These are phyloP conservation scores for Penicillium sp. DNA, from an alignment of 2,329 filamentous ascomycete genomes.

Conservation along the genomic window DNA sequence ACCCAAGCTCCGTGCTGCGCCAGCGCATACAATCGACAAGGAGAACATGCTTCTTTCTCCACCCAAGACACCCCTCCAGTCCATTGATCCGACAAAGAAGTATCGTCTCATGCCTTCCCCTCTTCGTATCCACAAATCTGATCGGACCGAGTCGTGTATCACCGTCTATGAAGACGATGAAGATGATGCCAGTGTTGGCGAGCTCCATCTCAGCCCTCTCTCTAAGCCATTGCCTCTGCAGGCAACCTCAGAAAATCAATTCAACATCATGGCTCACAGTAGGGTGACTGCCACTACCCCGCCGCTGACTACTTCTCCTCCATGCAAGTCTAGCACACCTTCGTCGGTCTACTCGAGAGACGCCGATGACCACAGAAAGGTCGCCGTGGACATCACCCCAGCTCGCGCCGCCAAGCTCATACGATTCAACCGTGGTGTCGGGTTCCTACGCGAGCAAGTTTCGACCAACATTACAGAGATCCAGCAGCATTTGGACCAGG, in stretches of 20 bases:
- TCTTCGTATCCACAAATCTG: slow-evolving; percentile 17
- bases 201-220: not conserved
- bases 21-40: slow-evolving; percentile 1
- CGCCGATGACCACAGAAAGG: not conserved
- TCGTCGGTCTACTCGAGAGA: not conserved
- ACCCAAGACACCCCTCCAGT: not conserved
- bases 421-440: slow-evolving; percentile 25
- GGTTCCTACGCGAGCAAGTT: slow-evolving; percentile 27
- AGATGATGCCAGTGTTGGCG: not conserved
- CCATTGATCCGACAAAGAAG: slow-evolving; percentile 4
- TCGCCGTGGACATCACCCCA: not conserved
- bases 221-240: slow-evolving; percentile 23
- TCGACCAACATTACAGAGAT: slow-evolving; percentile 26
- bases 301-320: not conserved
- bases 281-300: not conserved
- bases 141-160: slow-evolving; percentile 12
- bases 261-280: slow-evolving; percentile 1
- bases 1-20: slow-evolving; percentile 5
- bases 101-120: slow-evolving; percentile 24
- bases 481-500: slow-evolving; percentile 23
- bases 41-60: slow-evolving; percentile 1
- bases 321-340: not conserved
- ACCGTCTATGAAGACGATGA: not conserved
- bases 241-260: slow-evolving; percentile 13
- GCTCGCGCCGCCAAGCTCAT: slow-evolving; percentile 8